Percentiles rank a stretch among this genome's conserved stretches.
Conservation (phyloP, 177 flowering plant species). For the Telopea speciosissima region DNA sequence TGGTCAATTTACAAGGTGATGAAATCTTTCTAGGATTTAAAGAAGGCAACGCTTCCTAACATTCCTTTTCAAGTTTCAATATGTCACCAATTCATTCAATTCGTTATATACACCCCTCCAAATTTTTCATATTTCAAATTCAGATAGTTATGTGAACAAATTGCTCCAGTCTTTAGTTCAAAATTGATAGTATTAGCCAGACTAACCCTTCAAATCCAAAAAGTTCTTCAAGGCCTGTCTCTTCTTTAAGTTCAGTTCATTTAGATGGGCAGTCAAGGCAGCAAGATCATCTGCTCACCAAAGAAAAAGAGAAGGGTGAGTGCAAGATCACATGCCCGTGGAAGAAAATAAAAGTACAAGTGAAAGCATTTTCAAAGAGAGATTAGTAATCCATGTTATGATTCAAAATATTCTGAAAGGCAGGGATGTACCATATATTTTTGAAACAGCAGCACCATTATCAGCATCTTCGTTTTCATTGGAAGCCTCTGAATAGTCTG, state of each 20-base stretch:
- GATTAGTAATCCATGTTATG: neutral
- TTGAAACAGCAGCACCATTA: conserved; percentile 6
- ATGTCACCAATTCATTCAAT: neutral
- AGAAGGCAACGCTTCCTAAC: neutral
- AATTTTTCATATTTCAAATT: neutral
- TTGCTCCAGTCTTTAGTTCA: neutral
- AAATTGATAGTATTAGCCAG: neutral
- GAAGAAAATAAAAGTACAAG: too few species aligned
- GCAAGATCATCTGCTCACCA: conserved; percentile 28
- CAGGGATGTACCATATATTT: conserved; percentile 23
- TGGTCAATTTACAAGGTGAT: neutral
- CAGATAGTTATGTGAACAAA: neutral
- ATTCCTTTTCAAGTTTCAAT: neutral
- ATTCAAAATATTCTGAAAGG: neutral
- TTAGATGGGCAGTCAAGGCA: conserved; percentile 18
- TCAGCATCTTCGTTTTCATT: conserved; percentile 11
- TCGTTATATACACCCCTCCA: neutral
- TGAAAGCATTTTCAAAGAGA: neutral
- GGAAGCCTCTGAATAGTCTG: neutral
- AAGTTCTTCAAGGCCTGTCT: conserved; percentile 35
- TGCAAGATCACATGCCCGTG: conserved; percentile 36
- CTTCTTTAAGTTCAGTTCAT: conserved; percentile 29
- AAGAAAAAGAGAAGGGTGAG: neutral
- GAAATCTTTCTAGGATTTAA: neutral
- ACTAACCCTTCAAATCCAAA: conserved; percentile 42